Evolutionary conservation across 768 basidiomycete genomes (phyloP).

Genomic region (Lentinula guzmanii): DNA sequence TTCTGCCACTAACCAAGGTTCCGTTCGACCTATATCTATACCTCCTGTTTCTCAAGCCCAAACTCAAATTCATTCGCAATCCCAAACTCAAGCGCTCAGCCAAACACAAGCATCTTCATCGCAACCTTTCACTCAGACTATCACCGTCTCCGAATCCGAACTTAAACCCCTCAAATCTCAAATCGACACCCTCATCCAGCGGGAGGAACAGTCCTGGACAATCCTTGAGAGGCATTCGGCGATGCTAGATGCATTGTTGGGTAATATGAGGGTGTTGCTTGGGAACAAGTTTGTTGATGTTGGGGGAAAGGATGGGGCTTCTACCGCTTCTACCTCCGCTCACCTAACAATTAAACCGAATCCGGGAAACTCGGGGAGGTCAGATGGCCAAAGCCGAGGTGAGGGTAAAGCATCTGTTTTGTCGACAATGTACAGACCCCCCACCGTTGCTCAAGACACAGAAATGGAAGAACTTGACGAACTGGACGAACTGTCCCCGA

Average conservation of each 20-base stretch:
- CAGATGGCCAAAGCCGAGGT: too few relatives aligned
- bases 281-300: neutral
- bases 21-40: neutral
- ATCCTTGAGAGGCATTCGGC: neutral
- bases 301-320: neutral
- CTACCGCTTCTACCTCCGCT: too few relatives aligned
- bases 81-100: neutral
- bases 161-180: neutral
- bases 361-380: too few relatives aligned
- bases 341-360: too few relatives aligned
- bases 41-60: neutral
- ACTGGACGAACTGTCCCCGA: neutral
- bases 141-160: neutral
- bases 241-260: conserved; percentile 2
- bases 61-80: neutral
- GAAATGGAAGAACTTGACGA: conserved; percentile 6
- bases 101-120: neutral
- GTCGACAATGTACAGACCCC: too few relatives aligned
- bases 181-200: neutral
- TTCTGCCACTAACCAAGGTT: neutral
- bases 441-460: neutral
- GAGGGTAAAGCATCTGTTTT: neutral
- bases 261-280: conserved; percentile 1
- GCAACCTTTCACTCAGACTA: neutral
- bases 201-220: neutral